Evolutionary conservation across 1,139 yeast genomes (phyloP).

Genomic region (Lodderomyces pseudojiufengensis): DNA sequence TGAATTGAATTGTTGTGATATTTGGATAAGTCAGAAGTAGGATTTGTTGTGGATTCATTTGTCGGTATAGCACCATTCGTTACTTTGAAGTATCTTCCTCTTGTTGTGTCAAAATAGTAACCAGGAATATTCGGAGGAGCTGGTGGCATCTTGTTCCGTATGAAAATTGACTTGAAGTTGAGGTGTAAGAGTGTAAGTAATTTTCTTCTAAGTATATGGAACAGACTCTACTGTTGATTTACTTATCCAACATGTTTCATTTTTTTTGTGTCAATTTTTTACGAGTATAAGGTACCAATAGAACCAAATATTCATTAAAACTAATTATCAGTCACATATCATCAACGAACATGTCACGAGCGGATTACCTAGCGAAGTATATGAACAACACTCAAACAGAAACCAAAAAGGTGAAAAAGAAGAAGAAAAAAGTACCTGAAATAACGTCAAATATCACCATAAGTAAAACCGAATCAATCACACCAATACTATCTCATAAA

Average conservation of each 20-base stretch:
- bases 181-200: too few relatives aligned
- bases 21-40: constrained; percentile 8
- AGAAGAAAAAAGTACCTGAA: constrained; percentile 5
- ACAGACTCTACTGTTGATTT: too few relatives aligned
- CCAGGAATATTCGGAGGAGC: constrained; percentile 37
- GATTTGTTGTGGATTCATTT: constrained; percentile 8
- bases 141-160: constrained; percentile 7
- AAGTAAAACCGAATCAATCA: constrained; percentile 5
- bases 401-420: constrained; percentile 12
- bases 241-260: neutral
- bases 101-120: constrained; percentile 41
- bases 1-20: constrained; percentile 37
- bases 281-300: too few relatives aligned
- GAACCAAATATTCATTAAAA: too few relatives aligned
- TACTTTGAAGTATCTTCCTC: constrained; percentile 43
- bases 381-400: neutral
- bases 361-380: constrained; percentile 20
- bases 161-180: too few relatives aligned
- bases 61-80: constrained; percentile 30
- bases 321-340: too few relatives aligned
- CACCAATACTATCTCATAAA: neutral
- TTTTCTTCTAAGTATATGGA: too few relatives aligned
- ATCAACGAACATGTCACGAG: constrained; percentile 9
- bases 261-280: neutral
- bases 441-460: constrained; percentile 11